Evolutionary conservation across 441 rosid genomes (phyloP).

Genomic region (Populus hybrid): DNA sequence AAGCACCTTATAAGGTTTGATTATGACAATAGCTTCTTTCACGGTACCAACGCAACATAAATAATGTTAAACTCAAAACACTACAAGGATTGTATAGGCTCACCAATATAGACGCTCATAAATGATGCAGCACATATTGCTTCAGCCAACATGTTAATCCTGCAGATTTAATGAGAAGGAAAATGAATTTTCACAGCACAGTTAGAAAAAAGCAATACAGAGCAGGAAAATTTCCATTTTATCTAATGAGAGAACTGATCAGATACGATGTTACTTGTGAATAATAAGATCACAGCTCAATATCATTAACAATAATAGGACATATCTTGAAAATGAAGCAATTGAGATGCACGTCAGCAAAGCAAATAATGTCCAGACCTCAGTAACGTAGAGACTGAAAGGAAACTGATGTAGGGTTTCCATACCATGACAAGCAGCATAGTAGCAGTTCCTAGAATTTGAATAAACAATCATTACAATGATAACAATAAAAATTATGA

Average conservation of each 20-base stretch:
- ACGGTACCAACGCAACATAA: not conserved
- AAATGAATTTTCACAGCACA: conserved; percentile 10
- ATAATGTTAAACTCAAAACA: conserved; percentile 4
- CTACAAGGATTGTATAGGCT: conserved; percentile 24
- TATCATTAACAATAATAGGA: not conserved
- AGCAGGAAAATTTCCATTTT: not conserved
- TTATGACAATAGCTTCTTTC: not conserved
- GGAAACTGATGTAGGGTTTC: conserved; percentile 60
- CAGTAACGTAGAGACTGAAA: conserved; percentile 60
- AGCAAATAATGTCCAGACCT: conserved; percentile 40
- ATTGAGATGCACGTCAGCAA: not conserved
- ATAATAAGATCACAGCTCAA: not conserved
- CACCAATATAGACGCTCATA: conserved; percentile 82
- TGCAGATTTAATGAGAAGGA: conserved; percentile 35
- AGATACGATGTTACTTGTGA: not conserved
- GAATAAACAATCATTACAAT: conserved; percentile 5
- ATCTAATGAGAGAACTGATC: not conserved
- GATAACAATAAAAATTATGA: not conserved
- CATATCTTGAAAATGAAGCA: conserved; percentile 8
- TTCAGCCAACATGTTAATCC: conserved; percentile 82
- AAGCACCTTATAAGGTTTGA: not conserved
- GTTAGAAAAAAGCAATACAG: conserved; percentile 8
- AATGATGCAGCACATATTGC: conserved; percentile 80
- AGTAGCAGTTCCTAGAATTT: conserved; percentile 73
- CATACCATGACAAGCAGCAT: conserved; percentile 89